phyloP scores from a whole-genome alignment of 805 yeast species.

The Kuraishia floccosa region DNA sequence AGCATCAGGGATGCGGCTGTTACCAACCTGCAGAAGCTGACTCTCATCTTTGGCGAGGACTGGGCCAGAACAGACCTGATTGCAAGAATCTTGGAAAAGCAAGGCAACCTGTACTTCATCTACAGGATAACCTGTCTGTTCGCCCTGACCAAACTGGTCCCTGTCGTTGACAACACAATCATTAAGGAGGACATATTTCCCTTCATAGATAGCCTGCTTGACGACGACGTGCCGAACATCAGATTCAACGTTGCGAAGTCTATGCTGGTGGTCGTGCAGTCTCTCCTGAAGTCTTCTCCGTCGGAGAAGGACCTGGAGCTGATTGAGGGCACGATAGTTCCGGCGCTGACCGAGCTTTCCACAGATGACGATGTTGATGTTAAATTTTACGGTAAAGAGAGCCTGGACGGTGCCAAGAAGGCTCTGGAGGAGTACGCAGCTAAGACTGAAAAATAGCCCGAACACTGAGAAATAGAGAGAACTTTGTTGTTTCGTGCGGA shows the following conservation, averaged over 20 bases:
- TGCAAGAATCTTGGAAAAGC: constrained; percentile 50
- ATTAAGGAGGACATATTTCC: constrained; percentile 65
- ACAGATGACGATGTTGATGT: constrained; percentile 84
- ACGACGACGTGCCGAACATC: constrained; percentile 88
- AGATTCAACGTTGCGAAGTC: constrained; percentile 92
- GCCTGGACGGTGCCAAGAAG: constrained; percentile 27
- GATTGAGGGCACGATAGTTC: constrained; percentile 41
- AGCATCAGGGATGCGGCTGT: constrained; percentile 97
- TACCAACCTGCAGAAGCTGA: constrained; percentile 62
- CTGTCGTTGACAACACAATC: constrained; percentile 51
- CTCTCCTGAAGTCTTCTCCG: constrained; percentile 24
- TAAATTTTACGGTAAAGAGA: constrained; percentile 68
- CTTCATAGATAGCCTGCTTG: constrained; percentile 57
- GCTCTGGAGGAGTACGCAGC: constrained; percentile 1
- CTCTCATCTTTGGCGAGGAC: constrained; percentile 80
- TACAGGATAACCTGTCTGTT: constrained; percentile 86
- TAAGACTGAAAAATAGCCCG: too few relatives aligned
- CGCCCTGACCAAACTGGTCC: constrained; percentile 73
- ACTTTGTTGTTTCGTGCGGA: background rate
- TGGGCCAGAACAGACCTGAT: constrained; percentile 89
- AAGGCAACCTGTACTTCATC: constrained; percentile 55
- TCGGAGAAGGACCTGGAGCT: constrained; percentile 22
- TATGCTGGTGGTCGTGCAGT: constrained; percentile 47
- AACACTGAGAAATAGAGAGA: too few relatives aligned
- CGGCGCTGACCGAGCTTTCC: constrained; percentile 52